Percentiles rank a stretch among this genome's conserved stretches.
These are phyloP conservation scores for Heritiera littoralis DNA, from an alignment of 345 rosid species.

Conservation along the genomic window DNA sequence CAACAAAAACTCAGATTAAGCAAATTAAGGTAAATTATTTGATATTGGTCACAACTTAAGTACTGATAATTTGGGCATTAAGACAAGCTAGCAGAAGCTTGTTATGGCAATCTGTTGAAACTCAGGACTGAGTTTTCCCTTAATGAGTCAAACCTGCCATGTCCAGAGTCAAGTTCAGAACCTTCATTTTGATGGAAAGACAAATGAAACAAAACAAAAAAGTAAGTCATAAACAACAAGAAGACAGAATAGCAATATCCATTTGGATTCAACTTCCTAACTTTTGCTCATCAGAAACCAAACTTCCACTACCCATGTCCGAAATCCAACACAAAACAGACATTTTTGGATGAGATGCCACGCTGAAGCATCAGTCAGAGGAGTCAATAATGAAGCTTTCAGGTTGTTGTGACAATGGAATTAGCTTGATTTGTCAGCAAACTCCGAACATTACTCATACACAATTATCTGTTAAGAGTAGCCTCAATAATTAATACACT, in stretches of 20 bases:
- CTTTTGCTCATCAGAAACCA: conserved; percentile 55
- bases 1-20: background rate
- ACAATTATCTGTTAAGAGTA: conserved; percentile 35
- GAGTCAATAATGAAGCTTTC: conserved; percentile 27
- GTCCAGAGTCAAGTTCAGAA: conserved; percentile 41
- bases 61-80: background rate
- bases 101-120: background rate
- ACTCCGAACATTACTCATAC: conserved; percentile 41
- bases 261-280: conserved; percentile 70
- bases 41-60: background rate
- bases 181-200: conserved; percentile 65
- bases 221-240: conserved; percentile 40
- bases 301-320: conserved; percentile 68
- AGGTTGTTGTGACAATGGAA: conserved; percentile 25
- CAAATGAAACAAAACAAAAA: conserved; percentile 85
- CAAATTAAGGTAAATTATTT: too few relatives aligned
- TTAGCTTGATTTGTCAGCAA: conserved; percentile 55
- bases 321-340: conserved; percentile 45
- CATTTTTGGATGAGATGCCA: conserved; percentile 34
- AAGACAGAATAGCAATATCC: conserved; percentile 59
- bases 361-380: conserved; percentile 34
- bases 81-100: background rate
- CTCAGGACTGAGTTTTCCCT: background rate
- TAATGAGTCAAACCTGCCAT: conserved; percentile 40
- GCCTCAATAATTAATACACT: conserved; percentile 63